Evolutionary conservation across 2,329 filamentous ascomycete genomes (phyloP).

Genomic region (Anthostomella pinea): DNA sequence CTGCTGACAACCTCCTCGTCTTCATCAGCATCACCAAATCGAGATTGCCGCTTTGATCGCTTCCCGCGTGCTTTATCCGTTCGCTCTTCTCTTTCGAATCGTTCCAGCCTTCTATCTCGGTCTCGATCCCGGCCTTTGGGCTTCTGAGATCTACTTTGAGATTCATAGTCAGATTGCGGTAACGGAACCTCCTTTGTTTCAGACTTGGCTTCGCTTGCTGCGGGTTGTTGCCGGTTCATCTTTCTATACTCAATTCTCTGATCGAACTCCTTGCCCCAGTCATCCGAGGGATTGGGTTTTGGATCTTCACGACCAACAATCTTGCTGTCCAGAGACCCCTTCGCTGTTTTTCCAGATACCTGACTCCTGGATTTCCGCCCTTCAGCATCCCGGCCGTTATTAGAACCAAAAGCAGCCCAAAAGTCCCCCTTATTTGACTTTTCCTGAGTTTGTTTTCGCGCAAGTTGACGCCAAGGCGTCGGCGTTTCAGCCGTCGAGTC

Average conservation of each 20-base stretch:
- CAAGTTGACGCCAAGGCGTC: conserved; percentile 14
- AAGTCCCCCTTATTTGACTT: conserved; percentile 16
- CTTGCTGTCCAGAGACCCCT: conserved; percentile 1
- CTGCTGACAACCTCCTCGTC: conserved; percentile 24
- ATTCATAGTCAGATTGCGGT: too few relatives aligned
- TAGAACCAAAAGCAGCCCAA: conserved; percentile 18
- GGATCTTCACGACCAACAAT: neutral
- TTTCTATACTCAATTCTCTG: neutral
- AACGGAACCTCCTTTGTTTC: too few relatives aligned
- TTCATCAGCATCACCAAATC: conserved; percentile 26
- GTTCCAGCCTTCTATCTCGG: conserved; percentile 5
- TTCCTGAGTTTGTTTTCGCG: conserved; percentile 7
- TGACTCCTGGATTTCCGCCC: too few relatives aligned
- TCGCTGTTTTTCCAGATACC: too few relatives aligned
- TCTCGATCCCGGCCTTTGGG: conserved; percentile 5
- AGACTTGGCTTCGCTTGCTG: neutral
- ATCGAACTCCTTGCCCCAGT: conserved; percentile 19
- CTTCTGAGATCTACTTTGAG: neutral
- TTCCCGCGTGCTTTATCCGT: conserved; percentile 10
- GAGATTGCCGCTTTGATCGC: conserved; percentile 9
- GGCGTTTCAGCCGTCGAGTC: neutral
- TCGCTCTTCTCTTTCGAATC: conserved; percentile 6
- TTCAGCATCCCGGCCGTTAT: too few relatives aligned
- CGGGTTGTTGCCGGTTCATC: neutral
- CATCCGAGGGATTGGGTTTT: conserved; percentile 2